Percentiles rank a stretch among this genome's conserved stretches.
These are phyloP conservation scores for Aurantiochytrium sp. DNA, from an alignment of 108 stramenopile species.

Conservation along the genomic window DNA sequence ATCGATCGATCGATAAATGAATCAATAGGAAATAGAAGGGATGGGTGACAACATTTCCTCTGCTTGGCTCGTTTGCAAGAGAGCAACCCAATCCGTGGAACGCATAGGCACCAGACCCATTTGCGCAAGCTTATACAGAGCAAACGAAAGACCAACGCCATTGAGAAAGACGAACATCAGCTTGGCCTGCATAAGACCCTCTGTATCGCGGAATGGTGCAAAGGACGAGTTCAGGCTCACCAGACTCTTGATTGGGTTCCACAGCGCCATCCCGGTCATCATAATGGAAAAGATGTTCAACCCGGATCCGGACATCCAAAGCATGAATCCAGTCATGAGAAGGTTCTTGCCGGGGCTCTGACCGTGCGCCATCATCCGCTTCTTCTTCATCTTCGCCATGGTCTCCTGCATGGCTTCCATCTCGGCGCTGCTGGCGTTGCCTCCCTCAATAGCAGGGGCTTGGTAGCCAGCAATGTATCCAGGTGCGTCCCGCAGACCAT, in stretches of 20 bases:
- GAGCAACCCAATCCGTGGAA: neutral
- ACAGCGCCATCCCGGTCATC: slow-evolving; percentile 22
- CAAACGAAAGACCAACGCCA: neutral
- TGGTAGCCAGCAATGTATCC: neutral
- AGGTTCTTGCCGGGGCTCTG: neutral
- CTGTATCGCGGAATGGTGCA: neutral
- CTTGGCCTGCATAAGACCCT: neutral
- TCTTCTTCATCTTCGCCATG: slow-evolving; percentile 4
- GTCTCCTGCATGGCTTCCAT: neutral
- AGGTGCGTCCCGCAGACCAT: neutral
- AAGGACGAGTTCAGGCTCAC: neutral
- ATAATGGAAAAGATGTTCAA: slow-evolving; percentile 26
- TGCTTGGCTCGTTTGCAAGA: neutral
- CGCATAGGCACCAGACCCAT: neutral
- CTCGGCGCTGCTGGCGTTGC: neutral
- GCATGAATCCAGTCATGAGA: slow-evolving; percentile 22
- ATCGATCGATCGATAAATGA: too few species aligned
- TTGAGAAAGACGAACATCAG: neutral
- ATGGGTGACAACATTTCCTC: neutral
- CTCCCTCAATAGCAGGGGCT: neutral
- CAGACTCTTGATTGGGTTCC: slow-evolving; percentile 22
- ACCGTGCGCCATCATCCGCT: neutral
- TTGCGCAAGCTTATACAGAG: neutral
- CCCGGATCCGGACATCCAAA: slow-evolving; percentile 23
- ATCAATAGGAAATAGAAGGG: neutral